These are phyloP conservation scores for Polygonum aviculare DNA, from an alignment of 148 eudicot species.

Conservation along the genomic window DNA sequence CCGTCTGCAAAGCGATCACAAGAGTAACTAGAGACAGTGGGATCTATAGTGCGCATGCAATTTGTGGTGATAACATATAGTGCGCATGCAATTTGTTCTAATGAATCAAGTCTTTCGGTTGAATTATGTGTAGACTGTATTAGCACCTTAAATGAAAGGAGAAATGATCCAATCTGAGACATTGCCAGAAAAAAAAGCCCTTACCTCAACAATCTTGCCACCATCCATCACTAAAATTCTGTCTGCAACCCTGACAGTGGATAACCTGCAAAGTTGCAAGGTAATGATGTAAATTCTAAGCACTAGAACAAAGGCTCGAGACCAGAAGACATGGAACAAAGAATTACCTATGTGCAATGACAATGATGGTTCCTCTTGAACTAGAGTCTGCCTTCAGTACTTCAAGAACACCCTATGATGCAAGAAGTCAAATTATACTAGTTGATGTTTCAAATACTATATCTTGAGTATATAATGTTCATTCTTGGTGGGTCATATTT, in stretches of 20 bases:
- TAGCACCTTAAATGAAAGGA: background rate
- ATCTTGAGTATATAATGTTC: background rate
- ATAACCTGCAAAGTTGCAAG: background rate
- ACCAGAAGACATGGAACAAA: background rate
- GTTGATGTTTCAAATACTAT: background rate
- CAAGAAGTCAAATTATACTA: background rate
- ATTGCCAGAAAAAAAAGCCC: background rate
- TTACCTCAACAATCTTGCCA: conserved; percentile 11
- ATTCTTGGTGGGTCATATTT: background rate
- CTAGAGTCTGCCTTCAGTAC: conserved; percentile 22
- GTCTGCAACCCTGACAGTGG: conserved; percentile 2
- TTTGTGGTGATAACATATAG: no score
- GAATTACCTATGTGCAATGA: conserved; percentile 39
- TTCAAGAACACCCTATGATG: conserved; percentile 23
- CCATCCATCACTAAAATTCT: conserved; percentile 9
- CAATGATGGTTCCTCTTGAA: conserved; percentile 27
- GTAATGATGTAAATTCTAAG: background rate
- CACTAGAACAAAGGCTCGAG: background rate
- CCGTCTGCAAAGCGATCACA: background rate
- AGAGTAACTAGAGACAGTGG: background rate
- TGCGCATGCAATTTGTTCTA: no score
- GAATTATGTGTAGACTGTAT: background rate
- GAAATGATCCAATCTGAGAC: background rate
- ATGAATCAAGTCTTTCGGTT: background rate
- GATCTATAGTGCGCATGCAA: no score